Base-by-base conservation (phyloP, 2,329 filamentous ascomycete genomes). In the Trichoderma arundinaceum region DNA sequence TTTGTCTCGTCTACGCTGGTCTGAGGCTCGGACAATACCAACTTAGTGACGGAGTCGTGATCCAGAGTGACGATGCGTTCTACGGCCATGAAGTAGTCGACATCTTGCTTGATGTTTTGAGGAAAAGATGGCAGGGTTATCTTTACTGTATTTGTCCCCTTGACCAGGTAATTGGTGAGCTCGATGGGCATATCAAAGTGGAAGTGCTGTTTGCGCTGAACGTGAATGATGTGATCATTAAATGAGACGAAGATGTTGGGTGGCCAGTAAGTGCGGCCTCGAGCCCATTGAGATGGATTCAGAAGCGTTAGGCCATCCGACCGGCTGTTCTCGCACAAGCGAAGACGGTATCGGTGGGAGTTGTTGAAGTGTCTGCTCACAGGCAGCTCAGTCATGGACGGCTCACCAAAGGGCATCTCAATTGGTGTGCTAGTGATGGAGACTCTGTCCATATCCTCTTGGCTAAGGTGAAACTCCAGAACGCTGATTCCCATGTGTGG, bases 101-200 rank as follows among this genome's bases (percentile, higher is more conserved):
- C 59, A 0, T 58, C 61, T 15, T 58, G 49, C 17, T 58, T 69
- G 0, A 57, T n/a, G n/a, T 79, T 77, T 35, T 72, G 74, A 8
- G 64, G 17, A 57, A 69, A 62, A 35, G 65, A 43, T 19, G 72
- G 68, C 62, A 79, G 78, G 68, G 71, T 86, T 71, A 94, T 74
- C 4, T 82, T 78, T 2, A 96, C 73, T 0, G 72, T 74, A 71
- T 97, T 96, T 6, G 74, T 72, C 0, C 91, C 92, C 15, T 77
- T 70, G 8, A 72, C 74, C 5, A 96, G 69, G 19, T 78, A 66
- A 9, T 85, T 75, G 0, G 92, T 93, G 28, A 97, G 79, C 70
- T 97, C 92, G 6, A 91, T 80, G 0, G 94, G 89, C 8, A 92
- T 76, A 71, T 96, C 91, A 70, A 89, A 91, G 10, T 88, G 89